phyloP scores from a whole-genome alignment of 306 rosid genomes.

The Pueraria montana region DNA sequence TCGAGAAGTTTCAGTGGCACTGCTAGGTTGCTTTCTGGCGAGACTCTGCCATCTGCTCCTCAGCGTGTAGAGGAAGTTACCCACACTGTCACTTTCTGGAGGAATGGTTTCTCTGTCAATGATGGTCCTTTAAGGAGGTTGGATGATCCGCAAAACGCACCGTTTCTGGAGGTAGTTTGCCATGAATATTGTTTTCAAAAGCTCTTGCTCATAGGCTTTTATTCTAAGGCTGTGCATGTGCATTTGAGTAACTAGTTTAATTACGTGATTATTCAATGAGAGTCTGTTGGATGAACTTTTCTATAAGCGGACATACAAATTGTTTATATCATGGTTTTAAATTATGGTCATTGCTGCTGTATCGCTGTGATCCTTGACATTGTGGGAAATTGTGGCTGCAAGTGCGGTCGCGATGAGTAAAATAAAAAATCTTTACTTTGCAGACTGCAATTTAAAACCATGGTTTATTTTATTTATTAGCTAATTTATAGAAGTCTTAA shows the following conservation, averaged over 20 bases:
- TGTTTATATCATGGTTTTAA: no score
- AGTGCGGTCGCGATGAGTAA: no score
- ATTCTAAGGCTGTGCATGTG: background rate
- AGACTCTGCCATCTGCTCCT: slow-evolving; percentile 72
- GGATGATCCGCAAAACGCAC: slow-evolving; percentile 87
- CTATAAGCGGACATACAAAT: no score
- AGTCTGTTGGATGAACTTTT: no score
- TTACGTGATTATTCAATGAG: background rate
- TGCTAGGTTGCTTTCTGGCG: slow-evolving; percentile 90
- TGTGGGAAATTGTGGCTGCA: no score
- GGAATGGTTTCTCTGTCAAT: slow-evolving; percentile 84
- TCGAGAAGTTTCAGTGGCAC: slow-evolving; percentile 80
- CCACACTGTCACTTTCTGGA: slow-evolving; percentile 83
- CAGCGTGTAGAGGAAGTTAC: slow-evolving; percentile 59
- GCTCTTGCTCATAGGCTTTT: background rate
- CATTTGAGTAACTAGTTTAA: background rate
- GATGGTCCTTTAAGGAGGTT: slow-evolving; percentile 78
- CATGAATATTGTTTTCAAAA: background rate
- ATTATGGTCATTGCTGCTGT: no score
- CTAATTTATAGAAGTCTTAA: no score
- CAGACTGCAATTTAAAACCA: no score
- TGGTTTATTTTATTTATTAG: no score
- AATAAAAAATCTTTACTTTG: no score
- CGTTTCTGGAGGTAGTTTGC: slow-evolving; percentile 78
- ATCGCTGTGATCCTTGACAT: no score